phyloP scores from a whole-genome alignment of 1,139 yeast genomes.

The Suhomyces panamericanus region DNA sequence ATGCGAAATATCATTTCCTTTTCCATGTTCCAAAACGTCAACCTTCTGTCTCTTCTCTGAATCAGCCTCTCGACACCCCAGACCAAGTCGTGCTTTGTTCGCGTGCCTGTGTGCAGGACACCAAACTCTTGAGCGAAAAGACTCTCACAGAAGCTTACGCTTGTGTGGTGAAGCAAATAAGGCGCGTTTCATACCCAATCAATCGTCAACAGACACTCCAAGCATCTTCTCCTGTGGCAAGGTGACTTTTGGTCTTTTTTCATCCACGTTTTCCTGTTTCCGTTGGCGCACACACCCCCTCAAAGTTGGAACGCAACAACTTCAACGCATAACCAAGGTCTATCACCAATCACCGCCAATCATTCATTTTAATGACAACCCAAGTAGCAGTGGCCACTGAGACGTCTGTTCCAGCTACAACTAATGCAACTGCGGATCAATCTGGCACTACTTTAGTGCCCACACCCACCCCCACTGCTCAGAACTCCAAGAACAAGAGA shows the following conservation, averaged over 20 bases:
- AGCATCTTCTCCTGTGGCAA: not conserved
- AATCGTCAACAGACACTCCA: not conserved
- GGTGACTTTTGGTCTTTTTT: not conserved
- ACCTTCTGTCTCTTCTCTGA: no score
- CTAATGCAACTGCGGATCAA: slow-evolving; percentile 6
- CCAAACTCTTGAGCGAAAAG: slow-evolving; percentile 4
- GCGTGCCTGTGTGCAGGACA: slow-evolving; percentile 4
- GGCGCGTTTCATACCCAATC: slow-evolving; percentile 4
- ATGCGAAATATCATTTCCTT: no score
- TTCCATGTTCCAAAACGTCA: no score
- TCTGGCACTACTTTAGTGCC: slow-evolving; percentile 3
- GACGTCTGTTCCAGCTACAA: slow-evolving; percentile 4
- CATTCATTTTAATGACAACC: slow-evolving; percentile 6
- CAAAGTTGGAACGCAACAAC: not conserved
- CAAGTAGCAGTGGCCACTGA: slow-evolving; percentile 6
- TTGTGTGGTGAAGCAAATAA: slow-evolving; percentile 3
- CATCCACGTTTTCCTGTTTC: not conserved
- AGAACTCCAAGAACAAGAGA: slow-evolving; percentile 39
- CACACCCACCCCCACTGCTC: slow-evolving; percentile 3
- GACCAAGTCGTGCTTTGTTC: slow-evolving; percentile 3
- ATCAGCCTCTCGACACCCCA: not conserved
- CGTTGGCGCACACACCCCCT: not conserved
- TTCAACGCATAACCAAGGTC: not conserved
- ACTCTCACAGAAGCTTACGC: slow-evolving; percentile 3
- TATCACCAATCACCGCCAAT: slow-evolving; percentile 1